phyloP scores from a whole-genome alignment of 2,329 filamentous ascomycete genomes.

The Sarocladium strictum region DNA sequence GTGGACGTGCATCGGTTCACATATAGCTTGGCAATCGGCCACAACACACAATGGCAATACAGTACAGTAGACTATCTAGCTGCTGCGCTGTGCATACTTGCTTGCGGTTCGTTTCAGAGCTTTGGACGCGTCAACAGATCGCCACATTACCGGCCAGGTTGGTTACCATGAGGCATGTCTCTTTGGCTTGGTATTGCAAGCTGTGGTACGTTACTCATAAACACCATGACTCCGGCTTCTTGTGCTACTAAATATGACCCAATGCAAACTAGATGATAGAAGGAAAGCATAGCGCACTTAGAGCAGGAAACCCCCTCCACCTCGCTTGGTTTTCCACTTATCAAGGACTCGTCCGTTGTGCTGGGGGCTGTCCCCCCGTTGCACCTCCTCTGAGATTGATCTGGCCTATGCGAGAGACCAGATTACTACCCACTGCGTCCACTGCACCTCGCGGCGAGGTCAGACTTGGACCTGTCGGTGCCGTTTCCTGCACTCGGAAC shows the following conservation, averaged over 20 bases:
- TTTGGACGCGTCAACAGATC: not conserved
- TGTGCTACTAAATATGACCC: not conserved
- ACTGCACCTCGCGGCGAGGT: constrained; percentile 84
- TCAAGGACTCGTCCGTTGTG: not conserved
- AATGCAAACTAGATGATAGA: not conserved
- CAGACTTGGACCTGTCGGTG: constrained; percentile 71
- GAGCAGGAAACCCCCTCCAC: not conserved
- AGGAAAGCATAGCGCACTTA: no score
- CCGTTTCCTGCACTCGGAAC: constrained; percentile 84
- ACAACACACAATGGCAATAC: not conserved
- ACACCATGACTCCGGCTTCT: not conserved
- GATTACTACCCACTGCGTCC: constrained; percentile 85
- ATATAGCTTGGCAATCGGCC: no score
- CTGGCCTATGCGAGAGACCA: constrained; percentile 79
- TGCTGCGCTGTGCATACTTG: no score
- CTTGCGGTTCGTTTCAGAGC: not conserved
- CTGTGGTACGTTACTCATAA: not conserved
- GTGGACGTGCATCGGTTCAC: not conserved
- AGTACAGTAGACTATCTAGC: no score
- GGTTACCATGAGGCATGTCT: not conserved
- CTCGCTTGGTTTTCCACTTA: not conserved
- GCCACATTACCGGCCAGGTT: not conserved
- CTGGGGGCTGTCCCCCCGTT: constrained; percentile 14
- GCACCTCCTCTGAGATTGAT: constrained; percentile 59
- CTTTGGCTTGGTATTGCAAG: not conserved